Conservation (phyloP, 1,139 yeast genomes). For the Debaryomyces coudertii region DNA sequence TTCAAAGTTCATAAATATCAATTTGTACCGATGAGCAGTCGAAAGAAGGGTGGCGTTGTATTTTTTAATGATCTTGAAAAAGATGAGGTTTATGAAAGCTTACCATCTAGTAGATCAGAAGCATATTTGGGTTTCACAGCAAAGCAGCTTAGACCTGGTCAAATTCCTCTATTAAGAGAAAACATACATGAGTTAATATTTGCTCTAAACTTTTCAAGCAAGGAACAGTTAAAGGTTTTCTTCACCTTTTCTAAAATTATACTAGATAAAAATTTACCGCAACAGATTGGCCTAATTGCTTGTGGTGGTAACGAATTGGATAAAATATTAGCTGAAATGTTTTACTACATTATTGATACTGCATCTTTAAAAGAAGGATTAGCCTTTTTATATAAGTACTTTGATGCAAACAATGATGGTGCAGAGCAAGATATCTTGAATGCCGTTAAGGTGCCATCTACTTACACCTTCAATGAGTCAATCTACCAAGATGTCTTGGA, state of each 20-base stretch:
- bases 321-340: slow-evolving; percentile 31
- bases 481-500: slow-evolving; percentile 24
- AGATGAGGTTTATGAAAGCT: slow-evolving; percentile 57
- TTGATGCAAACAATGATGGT: slow-evolving; percentile 29
- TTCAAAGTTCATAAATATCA: slow-evolving; percentile 36
- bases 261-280: slow-evolving; percentile 63
- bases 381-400: slow-evolving; percentile 45
- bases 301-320: slow-evolving; percentile 38
- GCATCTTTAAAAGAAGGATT: slow-evolving; percentile 40
- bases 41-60: slow-evolving; percentile 50
- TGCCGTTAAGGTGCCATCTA: slow-evolving; percentile 19
- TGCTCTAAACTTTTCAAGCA: slow-evolving; percentile 63
- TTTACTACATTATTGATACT: slow-evolving; percentile 37
- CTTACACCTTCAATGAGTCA: slow-evolving; percentile 32
- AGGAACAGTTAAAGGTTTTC: slow-evolving; percentile 49
- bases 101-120: slow-evolving; percentile 46
- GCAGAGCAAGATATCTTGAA: slow-evolving; percentile 31
- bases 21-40: slow-evolving; percentile 33
- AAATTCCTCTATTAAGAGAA: slow-evolving; percentile 68
- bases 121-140: slow-evolving; percentile 34
- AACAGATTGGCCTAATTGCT: slow-evolving; percentile 83
- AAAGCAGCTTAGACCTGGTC: slow-evolving; percentile 48
- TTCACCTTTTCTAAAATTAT: slow-evolving; percentile 55
- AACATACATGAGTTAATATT: slow-evolving; percentile 79
- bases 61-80: slow-evolving; percentile 78